Percentiles rank a stretch among this genome's conserved stretches.
These are phyloP conservation scores for Solanum phureja DNA, from an alignment of 257 asterid species.

Conservation along the genomic window DNA sequence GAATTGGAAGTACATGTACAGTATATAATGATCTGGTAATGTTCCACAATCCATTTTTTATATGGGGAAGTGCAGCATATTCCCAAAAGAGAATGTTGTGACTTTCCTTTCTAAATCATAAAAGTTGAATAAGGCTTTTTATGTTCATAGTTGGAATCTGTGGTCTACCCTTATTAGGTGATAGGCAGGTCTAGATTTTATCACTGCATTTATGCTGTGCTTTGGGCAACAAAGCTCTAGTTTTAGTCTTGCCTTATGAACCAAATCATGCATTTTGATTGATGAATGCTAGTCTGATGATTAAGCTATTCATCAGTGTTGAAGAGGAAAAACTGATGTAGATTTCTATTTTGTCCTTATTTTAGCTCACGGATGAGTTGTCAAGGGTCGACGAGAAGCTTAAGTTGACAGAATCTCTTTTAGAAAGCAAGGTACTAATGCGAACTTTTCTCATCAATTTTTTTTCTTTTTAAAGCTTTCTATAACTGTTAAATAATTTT, in stretches of 20 bases:
- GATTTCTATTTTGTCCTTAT: neutral
- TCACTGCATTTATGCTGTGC: neutral
- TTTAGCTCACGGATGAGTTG: conserved; percentile 79
- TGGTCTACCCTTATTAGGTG: neutral
- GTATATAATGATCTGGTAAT: neutral
- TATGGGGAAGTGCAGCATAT: neutral
- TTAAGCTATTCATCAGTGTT: neutral
- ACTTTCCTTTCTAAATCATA: neutral
- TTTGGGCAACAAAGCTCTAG: neutral
- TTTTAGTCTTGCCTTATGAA: neutral
- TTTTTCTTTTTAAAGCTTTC: neutral
- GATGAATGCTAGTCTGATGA: neutral
- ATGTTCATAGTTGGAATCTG: neutral
- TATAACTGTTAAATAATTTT: neutral
- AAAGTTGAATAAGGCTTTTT: neutral
- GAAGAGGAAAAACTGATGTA: neutral
- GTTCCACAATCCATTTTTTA: neutral
- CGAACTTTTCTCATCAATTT: neutral
- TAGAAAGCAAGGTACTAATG: conserved; percentile 73
- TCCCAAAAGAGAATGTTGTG: neutral
- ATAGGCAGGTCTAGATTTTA: neutral
- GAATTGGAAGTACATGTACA: neutral
- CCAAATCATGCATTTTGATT: neutral
- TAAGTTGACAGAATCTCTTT: conserved; percentile 76
- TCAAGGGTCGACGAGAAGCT: conserved; percentile 79